Base-by-base conservation (phyloP, 129 eudicot genomes). In the Solidago caesia region DNA sequence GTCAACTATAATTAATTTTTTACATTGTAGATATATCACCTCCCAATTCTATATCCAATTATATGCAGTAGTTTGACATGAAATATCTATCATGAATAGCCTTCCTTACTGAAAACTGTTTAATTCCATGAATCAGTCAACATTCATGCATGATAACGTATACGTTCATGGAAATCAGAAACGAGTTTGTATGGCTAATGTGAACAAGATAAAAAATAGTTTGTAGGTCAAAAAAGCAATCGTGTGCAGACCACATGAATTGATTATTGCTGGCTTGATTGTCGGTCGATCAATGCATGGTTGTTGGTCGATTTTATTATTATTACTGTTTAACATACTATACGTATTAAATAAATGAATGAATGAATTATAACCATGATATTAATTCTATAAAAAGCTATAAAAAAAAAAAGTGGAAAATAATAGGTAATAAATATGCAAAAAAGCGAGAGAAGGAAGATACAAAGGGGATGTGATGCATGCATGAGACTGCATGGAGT, bases 371-470 rank as follows among this genome's bases (percentile, higher is more conserved):
- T 0, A 4, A 0, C 1, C 1, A 53, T 13, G 15, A 55, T 13
- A 10, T 4, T 52, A 53, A n/a, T 46, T 48, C 3, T 8, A 7
- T 5, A 56, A 15, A 15, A 56, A 25, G 29, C 6, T 6, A 56
- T 8, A 25, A 15, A 4, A 1, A 25, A 55, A 13, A 3, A 7
- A 49, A 49, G 10, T 46, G 51, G 53, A 8, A 55, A 55, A 55
- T 11, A 55, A 29, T 33, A 21, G 0, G 39, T 33, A 33, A 55
- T 55, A 55, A 55, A 55, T 55, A 15, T 55, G 27, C 3, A 15
- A 55, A 55, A n/a, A 55, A n/a, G 76, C 55, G 0, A 33, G 76
- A 72, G 26, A 41, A 46, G 60, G 42, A 58, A 73, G 63, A 74
- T 59, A 64, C 71, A 60, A 74, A 9, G 78, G 47, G 2, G 15